Base-by-base conservation (phyloP, 805 yeast genomes). In the Saccharomycopsis guyanensis region DNA sequence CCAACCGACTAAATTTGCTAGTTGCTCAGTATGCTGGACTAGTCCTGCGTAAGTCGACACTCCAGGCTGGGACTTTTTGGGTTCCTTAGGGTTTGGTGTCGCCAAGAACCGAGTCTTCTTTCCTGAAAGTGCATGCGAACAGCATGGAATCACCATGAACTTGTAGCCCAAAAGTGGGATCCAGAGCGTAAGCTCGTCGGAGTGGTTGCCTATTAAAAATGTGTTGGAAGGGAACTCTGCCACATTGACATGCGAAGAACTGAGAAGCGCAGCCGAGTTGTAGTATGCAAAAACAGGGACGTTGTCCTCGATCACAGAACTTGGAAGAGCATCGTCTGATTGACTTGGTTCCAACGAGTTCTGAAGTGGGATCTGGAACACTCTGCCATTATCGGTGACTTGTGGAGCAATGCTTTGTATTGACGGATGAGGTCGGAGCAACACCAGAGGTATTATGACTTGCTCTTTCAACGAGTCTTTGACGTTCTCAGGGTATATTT, bases 161-260 rank as follows among this genome's bases (percentile, higher is more conserved):
- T 96, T 96, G 52, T 73, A 83, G 0, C 87, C 88, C 8, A 91
- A 64, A 8, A 91, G 66, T 2, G 97, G 97, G 32, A 91, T 80
- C 97, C 97, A 91, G 54, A 95, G 84, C 0, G 97, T 89, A 47
- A 91, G 70, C 59, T 91, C 97, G 61, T 91, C 97, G 1, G 95
- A 85, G 59, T 91, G 97, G 60, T 91, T 91, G 1, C 97, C 97
- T 38, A 91, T 88, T 31, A 89, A 64, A 57, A 91, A 91, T 0
- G 95, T 82, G 55, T 82, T 73, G 12, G 20, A 12, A 19, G 86
- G 80, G 51, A 82, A 84, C 42, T 80, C 82, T 1, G 82, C 79
- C 2, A 78, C 72, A 47, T 82, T 78, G 13, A 77, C 78, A 42
- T 66, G 72, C 49, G 66, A 72, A 18, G 84, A 76, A 32, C 68